phyloP scores from a whole-genome alignment of 345 rosid species.

The Bruguiera parviflora region DNA sequence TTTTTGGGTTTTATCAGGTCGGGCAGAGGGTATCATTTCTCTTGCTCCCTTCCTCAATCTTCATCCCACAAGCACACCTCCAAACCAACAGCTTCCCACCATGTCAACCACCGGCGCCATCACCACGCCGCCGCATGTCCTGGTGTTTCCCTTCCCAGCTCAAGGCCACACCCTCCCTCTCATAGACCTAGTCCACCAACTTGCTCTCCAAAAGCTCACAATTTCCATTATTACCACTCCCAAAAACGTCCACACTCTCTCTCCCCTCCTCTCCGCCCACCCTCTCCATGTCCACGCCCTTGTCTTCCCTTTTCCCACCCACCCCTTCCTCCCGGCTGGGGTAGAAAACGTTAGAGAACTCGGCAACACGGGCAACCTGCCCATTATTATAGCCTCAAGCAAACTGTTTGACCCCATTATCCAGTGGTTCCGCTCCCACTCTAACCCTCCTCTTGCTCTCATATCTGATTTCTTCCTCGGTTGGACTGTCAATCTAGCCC shows the following conservation, averaged over 20 bases:
- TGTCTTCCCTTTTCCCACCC: conserved; percentile 47
- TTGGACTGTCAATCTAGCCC: conserved; percentile 57
- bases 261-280: conserved; percentile 42
- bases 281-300: conserved; percentile 22
- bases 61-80: no score
- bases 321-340: conserved; percentile 53
- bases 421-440: conserved; percentile 55
- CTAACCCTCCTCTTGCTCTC: conserved; percentile 55
- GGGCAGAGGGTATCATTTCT: no score
- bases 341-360: conserved; percentile 56
- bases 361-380: conserved; percentile 42
- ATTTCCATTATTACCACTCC: conserved; percentile 55
- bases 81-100: not conserved
- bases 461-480: conserved; percentile 77
- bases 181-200: conserved; percentile 53
- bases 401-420: conserved; percentile 43
- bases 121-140: conserved; percentile 32
- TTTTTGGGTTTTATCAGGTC: no score
- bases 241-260: conserved; percentile 44
- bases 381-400: conserved; percentile 39
- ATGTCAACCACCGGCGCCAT: not conserved
- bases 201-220: conserved; percentile 30
- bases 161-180: conserved; percentile 67
- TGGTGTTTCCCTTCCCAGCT: conserved; percentile 67
- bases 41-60: no score